A percentile compares a stretch with the other conserved stretches of the same genome.
Conservation (phyloP, 2,329 filamentous ascomycete genomes). For the Cercospora berteroae region DNA sequence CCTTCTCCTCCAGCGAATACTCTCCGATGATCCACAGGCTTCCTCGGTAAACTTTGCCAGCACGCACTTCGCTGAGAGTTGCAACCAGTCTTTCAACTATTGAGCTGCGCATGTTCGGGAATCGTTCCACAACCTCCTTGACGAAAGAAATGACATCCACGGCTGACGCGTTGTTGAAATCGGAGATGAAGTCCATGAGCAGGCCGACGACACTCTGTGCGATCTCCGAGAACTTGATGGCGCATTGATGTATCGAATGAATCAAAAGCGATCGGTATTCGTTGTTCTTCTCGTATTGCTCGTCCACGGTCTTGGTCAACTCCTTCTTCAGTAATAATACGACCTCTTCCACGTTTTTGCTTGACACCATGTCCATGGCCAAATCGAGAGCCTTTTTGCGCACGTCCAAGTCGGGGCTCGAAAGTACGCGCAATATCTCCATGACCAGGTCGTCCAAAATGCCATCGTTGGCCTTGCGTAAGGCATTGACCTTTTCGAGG, state of each 20-base stretch:
- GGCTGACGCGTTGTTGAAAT: conserved; percentile 95
- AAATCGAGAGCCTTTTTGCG: conserved; percentile 86
- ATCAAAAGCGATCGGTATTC: conserved; percentile 95
- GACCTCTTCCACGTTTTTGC: conserved; percentile 98
- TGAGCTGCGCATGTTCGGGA: conserved; percentile 80
- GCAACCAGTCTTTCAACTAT: conserved; percentile 88
- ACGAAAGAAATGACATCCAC: conserved; percentile 98
- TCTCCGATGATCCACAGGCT: conserved; percentile 98
- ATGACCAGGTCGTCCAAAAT: conserved; percentile 91
- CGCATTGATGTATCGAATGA: conserved; percentile 95
- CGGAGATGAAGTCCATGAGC: conserved; percentile 97
- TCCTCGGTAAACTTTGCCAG: conserved; percentile 94
- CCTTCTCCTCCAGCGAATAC: conserved; percentile 88
- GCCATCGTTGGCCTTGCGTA: conserved; percentile 84
- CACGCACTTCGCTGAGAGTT: conserved; percentile 87
- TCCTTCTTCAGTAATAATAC: conserved; percentile 96
- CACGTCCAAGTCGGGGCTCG: conserved; percentile 93
- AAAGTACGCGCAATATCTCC: conserved; percentile 93
- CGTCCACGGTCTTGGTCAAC: conserved; percentile 92
- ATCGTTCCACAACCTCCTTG: conserved; percentile 98
- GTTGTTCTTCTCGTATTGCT: conserved; percentile 97
- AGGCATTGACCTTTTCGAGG: conserved; percentile 84
- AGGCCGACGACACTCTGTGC: conserved; percentile 94
- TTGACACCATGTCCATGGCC: conserved; percentile 95
- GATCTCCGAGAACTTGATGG: conserved; percentile 98